phyloP scores from a whole-genome alignment of 2,329 filamentous ascomycete species.

The Claviceps cyperi region DNA sequence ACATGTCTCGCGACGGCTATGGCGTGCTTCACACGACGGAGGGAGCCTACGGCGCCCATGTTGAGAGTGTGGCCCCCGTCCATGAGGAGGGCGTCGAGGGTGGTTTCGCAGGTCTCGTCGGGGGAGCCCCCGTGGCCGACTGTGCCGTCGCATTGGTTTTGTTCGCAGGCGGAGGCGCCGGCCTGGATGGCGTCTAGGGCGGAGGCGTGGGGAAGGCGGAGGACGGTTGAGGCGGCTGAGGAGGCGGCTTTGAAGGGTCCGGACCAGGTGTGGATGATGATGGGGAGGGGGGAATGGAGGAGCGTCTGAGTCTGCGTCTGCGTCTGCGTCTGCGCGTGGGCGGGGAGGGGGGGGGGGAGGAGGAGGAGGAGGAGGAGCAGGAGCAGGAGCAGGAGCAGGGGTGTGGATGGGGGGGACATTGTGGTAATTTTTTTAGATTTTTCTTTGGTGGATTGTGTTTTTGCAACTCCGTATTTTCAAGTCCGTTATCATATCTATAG shows the following conservation, averaged over 20 bases:
- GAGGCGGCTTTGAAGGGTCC: conserved; percentile 37
- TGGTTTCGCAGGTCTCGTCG: conserved; percentile 41
- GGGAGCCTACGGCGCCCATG: conserved; percentile 35
- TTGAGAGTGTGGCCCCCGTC: conserved; percentile 36
- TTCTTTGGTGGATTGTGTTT: no score
- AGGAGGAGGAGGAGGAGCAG: not conserved
- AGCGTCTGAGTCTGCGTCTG: no score
- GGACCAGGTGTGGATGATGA: conserved; percentile 41
- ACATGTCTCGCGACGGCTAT: conserved; percentile 36
- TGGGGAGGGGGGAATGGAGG: conserved; percentile 24
- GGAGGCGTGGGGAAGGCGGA: conserved; percentile 17
- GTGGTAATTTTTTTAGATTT: not conserved
- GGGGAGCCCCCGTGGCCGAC: conserved; percentile 42
- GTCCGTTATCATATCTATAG: no score
- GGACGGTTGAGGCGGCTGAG: conserved; percentile 30
- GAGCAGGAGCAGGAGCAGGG: not conserved
- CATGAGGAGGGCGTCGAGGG: conserved; percentile 45
- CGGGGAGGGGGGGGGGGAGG: conserved; percentile 3
- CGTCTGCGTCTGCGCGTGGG: no score
- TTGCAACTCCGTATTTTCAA: no score
- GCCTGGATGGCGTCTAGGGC: conserved; percentile 36
- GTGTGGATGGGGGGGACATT: not conserved
- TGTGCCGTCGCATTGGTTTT: conserved; percentile 36
- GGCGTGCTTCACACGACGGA: conserved; percentile 33
- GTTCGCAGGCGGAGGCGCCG: conserved; percentile 38